phyloP scores from a whole-genome alignment of 352 stramenopile genomes.

The Phytopythium sindhum region DNA sequence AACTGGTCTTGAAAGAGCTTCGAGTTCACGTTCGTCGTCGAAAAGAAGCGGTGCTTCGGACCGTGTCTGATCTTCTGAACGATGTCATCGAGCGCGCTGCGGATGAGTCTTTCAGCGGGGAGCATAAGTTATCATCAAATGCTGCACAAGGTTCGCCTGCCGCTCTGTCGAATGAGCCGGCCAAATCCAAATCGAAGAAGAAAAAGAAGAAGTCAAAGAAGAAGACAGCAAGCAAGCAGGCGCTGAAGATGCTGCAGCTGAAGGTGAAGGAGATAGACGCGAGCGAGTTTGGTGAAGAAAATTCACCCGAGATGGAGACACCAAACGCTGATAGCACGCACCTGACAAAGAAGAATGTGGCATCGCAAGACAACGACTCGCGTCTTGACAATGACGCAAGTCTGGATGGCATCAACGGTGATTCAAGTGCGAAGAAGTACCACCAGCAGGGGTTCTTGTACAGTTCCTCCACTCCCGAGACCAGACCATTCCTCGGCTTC shows the following conservation, averaged over 20 bases:
- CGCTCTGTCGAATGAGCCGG: background rate
- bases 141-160: background rate
- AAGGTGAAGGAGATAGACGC: background rate
- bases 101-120: conserved; percentile 14
- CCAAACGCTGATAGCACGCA: background rate
- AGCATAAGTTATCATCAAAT: background rate
- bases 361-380: background rate
- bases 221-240: conserved; percentile 30
- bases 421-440: background rate
- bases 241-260: conserved; percentile 18
- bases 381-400: background rate
- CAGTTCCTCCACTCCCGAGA: background rate
- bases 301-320: background rate
- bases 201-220: conserved; percentile 23
- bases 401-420: background rate
- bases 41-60: conserved; percentile 17
- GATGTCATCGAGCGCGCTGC: conserved; percentile 42
- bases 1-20: conserved; percentile 42
- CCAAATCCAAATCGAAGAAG: conserved; percentile 17
- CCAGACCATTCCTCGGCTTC: conserved; percentile 15
- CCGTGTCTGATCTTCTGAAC: conserved; percentile 30
- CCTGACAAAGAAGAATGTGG: conserved; percentile 1
- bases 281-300: background rate
- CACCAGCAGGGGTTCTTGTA: conserved; percentile 4
- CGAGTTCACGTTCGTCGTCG: conserved; percentile 20